Evolutionary conservation across 495 filamentous ascomycete species (phyloP), one percentile per base, ranked within the genome.

Genomic region (Neurospora sp.): DNA sequence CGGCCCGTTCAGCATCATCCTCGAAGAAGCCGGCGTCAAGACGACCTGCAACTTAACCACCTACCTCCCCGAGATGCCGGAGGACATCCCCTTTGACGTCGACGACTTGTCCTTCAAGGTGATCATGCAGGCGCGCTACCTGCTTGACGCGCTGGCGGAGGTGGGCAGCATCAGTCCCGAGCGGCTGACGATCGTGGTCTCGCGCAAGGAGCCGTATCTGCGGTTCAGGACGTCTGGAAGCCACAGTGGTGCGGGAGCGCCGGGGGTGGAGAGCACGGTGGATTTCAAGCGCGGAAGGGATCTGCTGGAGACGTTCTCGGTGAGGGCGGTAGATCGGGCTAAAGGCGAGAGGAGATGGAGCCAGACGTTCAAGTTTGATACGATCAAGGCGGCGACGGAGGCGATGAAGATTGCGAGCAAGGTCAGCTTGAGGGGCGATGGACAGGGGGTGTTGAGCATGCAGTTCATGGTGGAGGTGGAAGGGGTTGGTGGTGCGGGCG

Each of bases 401-500:
- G 96, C 96, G 4, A 98, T 99, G 96, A 89, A 89, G 40, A 88
- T 93, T 61, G 94, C 96, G 31, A 93, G 87, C 71, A 99, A 98
- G 81, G 95, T 98, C 35, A 97, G 94, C 78, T 88, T 99, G 72
- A 85, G 96, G 7, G 89, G 92, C 7, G 96, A 99, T 83, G 84
- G 87, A 12, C 91, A 94, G 80, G 96, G 96, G 0, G 94, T 98
- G 18, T 81, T 99, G 74, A 98, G 93, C 80, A 83, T 98, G 78
- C 96, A 99, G 81, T 97, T 99, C 76, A 96, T 99, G 94, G 90
- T 99, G 41, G 93, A 97, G 79, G 82, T 92, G 16, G 89, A 91
- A 72, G 88, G 88, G 31, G 72, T 72, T 9, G 27, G 27, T 16
- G 53, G 53, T 1, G 53, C 53, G 53, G 27, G 53, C 7, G 53